Evolutionary conservation across 768 basidiomycete genomes (phyloP), one percentile per base, ranked within the genome.

Genomic region (Termitomyces sp.): DNA sequence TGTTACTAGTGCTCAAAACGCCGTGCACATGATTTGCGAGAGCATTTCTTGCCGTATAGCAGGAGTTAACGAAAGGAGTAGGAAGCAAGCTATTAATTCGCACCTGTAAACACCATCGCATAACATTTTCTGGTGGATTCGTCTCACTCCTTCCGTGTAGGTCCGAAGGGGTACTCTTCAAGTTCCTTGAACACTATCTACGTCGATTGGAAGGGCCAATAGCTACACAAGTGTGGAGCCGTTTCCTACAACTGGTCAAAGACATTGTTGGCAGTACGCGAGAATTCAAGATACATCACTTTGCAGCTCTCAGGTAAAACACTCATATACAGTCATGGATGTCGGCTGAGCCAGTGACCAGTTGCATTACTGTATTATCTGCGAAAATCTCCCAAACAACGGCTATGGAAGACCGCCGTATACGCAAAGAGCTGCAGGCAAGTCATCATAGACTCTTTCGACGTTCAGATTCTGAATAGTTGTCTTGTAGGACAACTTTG

Each of bases 401-500:
- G 5, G 93, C 93, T 0, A 81, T 96, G 72, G 96, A 98, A 58
- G 97, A 99, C 71, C 82, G 86, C 24, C 82, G 91, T 39, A 74
- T 95, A 55, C 85, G 92, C 26, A 91, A 93, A 68, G 97, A 99
- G 56, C 76, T 98, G 10, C 94, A 96, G 79, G 90, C 87, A 61
- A 60, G 55, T 34, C 9, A 34, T n/a, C 39, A 26, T 27, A 33
- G 6, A 32, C 32, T 27, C 33, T 3, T n/a, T 2, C 24, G 32
- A 18, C 37, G n/a, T 39, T 33, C 14, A 44, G 22, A 18, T 37
- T 32, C 24, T 52, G 3, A 33, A 22, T 32, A 42, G 47, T 4
- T 13, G 5, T 27, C 43, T 52, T 39, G 13, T 54, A 92, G 85
- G 96, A 98, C 62, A 87, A 82, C 5, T 97, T 90, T 66, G 82